phyloP scores from a whole-genome alignment of 495 filamentous ascomycete genomes.

The Aspergillus nanangensis region DNA sequence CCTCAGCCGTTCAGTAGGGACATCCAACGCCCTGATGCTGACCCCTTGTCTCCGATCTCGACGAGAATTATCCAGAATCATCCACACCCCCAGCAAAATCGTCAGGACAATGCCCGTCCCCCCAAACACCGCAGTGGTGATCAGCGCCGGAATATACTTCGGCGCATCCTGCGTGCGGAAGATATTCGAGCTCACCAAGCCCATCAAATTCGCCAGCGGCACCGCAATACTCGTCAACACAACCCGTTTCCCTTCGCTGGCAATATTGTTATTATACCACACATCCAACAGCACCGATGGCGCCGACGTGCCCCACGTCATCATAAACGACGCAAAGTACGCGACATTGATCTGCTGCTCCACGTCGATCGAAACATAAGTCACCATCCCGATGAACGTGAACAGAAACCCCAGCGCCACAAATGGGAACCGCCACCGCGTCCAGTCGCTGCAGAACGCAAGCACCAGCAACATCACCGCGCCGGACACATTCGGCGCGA shows the following conservation, averaged over 20 bases:
- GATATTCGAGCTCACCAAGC: constrained; percentile 64
- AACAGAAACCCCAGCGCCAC: constrained; percentile 65
- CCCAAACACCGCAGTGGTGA: constrained; percentile 68
- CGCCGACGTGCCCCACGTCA: constrained; percentile 60
- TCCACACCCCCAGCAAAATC: constrained; percentile 54
- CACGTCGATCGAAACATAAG: constrained; percentile 60
- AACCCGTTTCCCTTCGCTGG: constrained; percentile 65
- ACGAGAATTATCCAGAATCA: constrained; percentile 64
- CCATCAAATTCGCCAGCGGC: constrained; percentile 71
- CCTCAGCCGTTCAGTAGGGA: constrained; percentile 60
- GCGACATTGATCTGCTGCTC: constrained; percentile 51
- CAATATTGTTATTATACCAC: constrained; percentile 76
- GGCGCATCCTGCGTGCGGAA: constrained; percentile 65
- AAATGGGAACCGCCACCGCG: constrained; percentile 63
- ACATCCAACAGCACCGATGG: constrained; percentile 44
- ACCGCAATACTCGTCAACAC: constrained; percentile 65
- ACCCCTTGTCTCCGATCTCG: constrained; percentile 57
- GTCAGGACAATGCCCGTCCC: constrained; percentile 55
- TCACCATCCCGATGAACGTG: constrained; percentile 67
- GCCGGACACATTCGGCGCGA: constrained; percentile 63
- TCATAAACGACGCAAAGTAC: constrained; percentile 75
- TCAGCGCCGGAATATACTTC: constrained; percentile 67
- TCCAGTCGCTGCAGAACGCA: constrained; percentile 58
- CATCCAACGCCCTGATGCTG: constrained; percentile 54
- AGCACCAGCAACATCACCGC: constrained; percentile 63